phyloP scores from a whole-genome alignment of 2,329 filamentous ascomycete species.

The Epichloe coenophiala region DNA sequence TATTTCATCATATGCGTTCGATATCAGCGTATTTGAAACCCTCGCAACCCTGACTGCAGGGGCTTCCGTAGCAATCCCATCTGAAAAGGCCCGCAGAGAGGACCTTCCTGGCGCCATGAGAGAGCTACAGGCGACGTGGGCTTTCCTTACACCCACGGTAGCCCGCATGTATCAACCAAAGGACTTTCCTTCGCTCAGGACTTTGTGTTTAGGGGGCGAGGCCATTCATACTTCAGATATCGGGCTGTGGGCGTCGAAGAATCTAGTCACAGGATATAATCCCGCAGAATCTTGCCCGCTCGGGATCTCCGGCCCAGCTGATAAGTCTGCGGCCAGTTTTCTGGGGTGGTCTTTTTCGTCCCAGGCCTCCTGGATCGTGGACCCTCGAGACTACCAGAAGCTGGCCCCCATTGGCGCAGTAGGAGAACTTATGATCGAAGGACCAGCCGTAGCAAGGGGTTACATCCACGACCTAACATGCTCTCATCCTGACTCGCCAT shows the following conservation, averaged over 20 bases:
- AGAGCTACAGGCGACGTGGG: conserved; percentile 1
- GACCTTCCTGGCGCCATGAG: conserved; percentile 6
- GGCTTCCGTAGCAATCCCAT: conserved; percentile 9
- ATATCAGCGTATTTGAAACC: conserved; percentile 7
- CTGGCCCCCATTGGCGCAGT: neutral
- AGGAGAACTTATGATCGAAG: conserved; percentile 12
- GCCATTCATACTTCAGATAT: conserved; percentile 17
- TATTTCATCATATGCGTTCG: conserved; percentile 9
- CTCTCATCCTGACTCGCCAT: neutral
- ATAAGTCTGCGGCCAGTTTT: neutral
- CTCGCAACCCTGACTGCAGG: conserved; percentile 6
- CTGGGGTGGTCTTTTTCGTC: neutral
- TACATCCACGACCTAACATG: conserved; percentile 37
- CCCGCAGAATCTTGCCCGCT: conserved; percentile 13
- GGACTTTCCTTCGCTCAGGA: conserved; percentile 5
- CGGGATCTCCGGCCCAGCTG: conserved; percentile 12
- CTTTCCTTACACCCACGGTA: conserved; percentile 6
- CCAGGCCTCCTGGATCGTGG: neutral
- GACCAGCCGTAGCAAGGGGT: conserved; percentile 35
- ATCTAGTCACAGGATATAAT: conserved; percentile 27
- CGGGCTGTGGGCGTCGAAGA: conserved; percentile 6
- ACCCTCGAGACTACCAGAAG: neutral
- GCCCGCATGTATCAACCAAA: conserved; percentile 1
- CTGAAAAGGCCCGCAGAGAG: conserved; percentile 6
- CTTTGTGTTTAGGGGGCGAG: conserved; percentile 13